A percentile compares a stretch with the other conserved stretches of the same genome.
These are phyloP conservation scores for Suhomyces prunicola DNA, from an alignment of 805 yeast genomes.

Conservation along the genomic window DNA sequence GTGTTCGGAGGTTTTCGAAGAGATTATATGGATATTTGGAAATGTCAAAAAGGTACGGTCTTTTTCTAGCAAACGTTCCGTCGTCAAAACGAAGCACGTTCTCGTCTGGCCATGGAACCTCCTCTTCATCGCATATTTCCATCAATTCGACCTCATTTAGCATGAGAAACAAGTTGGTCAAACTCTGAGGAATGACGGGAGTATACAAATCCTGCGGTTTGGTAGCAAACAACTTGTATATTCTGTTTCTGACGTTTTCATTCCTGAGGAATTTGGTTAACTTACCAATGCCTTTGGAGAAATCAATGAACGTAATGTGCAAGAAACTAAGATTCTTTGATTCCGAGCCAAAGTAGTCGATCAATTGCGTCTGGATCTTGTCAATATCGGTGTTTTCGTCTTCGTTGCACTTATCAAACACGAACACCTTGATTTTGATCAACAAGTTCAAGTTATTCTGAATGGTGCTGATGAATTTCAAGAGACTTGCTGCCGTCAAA, in stretches of 20 bases:
- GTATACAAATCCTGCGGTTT: conserved; percentile 17
- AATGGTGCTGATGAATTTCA: conserved; percentile 18
- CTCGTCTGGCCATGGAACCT: background rate
- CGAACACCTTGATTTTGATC: conserved; percentile 24
- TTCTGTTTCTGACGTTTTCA: conserved; percentile 21
- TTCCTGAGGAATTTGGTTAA: conserved; percentile 22
- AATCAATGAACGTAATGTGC: conserved; percentile 32
- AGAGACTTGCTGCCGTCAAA: conserved; percentile 14
- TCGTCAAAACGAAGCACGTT: background rate
- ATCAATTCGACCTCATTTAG: conserved; percentile 28
- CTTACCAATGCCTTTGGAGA: conserved; percentile 20
- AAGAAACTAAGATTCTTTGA: conserved; percentile 25
- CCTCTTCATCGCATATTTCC: conserved; percentile 5
- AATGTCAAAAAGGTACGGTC: conserved; percentile 4
- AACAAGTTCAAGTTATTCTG: conserved; percentile 17
- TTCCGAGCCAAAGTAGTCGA: conserved; percentile 23
- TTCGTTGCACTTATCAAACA: conserved; percentile 31
- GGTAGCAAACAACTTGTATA: conserved; percentile 31
- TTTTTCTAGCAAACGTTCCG: background rate
- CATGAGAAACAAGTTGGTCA: conserved; percentile 33
- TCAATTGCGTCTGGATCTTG: conserved; percentile 20
- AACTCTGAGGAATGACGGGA: conserved; percentile 24
- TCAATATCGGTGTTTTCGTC: conserved; percentile 9
- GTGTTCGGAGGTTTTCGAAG: conserved; percentile 17
- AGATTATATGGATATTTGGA: background rate